These are phyloP conservation scores for Wickerhamiella cacticola DNA, from an alignment of 805 yeast genomes.

Conservation along the genomic window DNA sequence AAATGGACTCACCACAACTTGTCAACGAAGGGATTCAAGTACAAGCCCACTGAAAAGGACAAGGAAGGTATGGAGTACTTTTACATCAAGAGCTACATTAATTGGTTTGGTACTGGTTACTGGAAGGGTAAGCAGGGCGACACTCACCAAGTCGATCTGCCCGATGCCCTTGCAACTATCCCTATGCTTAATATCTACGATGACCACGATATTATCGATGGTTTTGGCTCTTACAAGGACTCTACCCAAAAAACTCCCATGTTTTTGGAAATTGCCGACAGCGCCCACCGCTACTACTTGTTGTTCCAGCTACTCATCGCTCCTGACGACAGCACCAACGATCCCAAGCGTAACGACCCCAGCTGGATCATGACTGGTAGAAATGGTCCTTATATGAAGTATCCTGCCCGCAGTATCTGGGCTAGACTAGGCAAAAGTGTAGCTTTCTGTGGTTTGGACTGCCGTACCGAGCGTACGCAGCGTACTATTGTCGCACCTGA, in stretches of 20 bases:
- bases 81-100: constrained; percentile 61
- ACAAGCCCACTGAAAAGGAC: constrained; percentile 31
- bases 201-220: constrained; percentile 95
- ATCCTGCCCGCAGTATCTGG: constrained; percentile 55
- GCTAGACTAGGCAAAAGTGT: constrained; percentile 64
- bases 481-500: constrained; percentile 41
- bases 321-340: constrained; percentile 34
- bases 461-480: constrained; percentile 78
- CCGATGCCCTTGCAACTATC: constrained; percentile 66
- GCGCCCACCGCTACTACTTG: constrained; percentile 79
- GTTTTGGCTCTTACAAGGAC: constrained; percentile 80
- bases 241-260: constrained; percentile 59
- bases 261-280: constrained; percentile 58
- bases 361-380: constrained; percentile 51
- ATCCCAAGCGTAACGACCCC: constrained; percentile 34
- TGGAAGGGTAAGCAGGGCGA: constrained; percentile 62
- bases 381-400: constrained; percentile 58
- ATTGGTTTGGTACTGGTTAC: constrained; percentile 85
- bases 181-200: constrained; percentile 82
- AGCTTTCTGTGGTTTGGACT: constrained; percentile 71
- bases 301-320: constrained; percentile 78
- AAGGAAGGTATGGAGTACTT: constrained; percentile 45
- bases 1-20: constrained; percentile 54
- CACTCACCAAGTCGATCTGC: constrained; percentile 56
- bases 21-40: constrained; percentile 22